Evolutionary conservation across 139 green algal genomes (phyloP), one percentile per base, ranked within the genome.

Genomic region (Coccomyxa sp.): DNA sequence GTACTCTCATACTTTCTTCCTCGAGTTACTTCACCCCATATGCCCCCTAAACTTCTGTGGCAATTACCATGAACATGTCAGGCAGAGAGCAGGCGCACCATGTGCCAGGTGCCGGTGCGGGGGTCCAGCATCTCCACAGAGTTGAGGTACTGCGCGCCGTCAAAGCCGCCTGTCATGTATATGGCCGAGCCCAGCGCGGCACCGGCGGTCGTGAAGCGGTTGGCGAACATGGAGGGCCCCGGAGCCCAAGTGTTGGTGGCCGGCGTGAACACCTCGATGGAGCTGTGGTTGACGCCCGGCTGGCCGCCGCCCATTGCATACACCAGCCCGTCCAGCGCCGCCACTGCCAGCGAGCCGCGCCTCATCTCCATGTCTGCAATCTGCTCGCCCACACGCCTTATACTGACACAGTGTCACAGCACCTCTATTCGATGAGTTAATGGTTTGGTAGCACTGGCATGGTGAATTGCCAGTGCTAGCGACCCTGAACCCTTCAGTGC

Each of bases 241-340:
- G 83, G 23, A 67, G 86, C 45, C 85, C 85, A 92, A 13, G 74
- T 67, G 57, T 91, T 83, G 76, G 63, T 67, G 15, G 84, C 78
- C 0, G 82, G 84, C 68, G 89, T 81, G 68, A 81, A 85, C 0
- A 92, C 81, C 82, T 90, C 87, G 13, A 76, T 59, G 27, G 81
- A 84, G 81, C 87, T 81, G 63, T 83, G 81, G 57, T 88, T 81
- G 25, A 75, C 63, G 21, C 81, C 59, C 0, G 71, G 82, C 67
- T 83, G 71, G 14, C 89, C 87, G 3, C 89, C 89, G 0, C 87
- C 89, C 17, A 87, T 82, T 27, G 85, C 87, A 28, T 88, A 91
- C 63, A 91, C 18, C 81, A 82, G 82, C 45, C 76, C 83, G 31
- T 82, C 79, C 76, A 91, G 74, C 16, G 75, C 75, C 0, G 79